These are phyloP conservation scores for Pseudogymnoascus destructans DNA, from an alignment of 2,329 filamentous ascomycete genomes.

Conservation along the genomic window DNA sequence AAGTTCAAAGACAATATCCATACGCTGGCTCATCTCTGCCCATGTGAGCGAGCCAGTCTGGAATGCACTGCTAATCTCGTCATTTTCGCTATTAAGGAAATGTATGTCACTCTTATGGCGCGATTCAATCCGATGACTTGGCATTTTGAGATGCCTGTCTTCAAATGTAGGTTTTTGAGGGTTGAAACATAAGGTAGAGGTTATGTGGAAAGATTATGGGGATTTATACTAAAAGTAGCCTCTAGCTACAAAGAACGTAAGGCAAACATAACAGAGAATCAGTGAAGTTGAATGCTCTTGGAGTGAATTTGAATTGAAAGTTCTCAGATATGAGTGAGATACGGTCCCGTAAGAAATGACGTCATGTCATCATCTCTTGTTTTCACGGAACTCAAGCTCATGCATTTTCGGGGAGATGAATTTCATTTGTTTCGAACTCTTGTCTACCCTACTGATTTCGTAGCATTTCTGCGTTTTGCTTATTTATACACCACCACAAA, in stretches of 20 bases:
- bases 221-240: too few relatives aligned
- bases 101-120: not conserved
- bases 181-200: too few relatives aligned
- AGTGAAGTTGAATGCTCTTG: too few relatives aligned
- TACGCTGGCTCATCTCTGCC: not conserved
- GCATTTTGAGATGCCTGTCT: not conserved
- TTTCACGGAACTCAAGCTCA: too few relatives aligned
- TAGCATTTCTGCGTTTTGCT: not conserved
- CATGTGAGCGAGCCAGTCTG: not conserved
- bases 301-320: too few relatives aligned
- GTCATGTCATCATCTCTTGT: too few relatives aligned
- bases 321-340: too few relatives aligned
- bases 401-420: not conserved
- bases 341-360: too few relatives aligned
- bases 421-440: not conserved
- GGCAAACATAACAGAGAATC: too few relatives aligned
- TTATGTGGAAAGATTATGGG: too few relatives aligned
- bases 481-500: not conserved
- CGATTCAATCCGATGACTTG: not conserved
- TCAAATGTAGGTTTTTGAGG: not conserved
- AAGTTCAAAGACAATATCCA: not conserved
- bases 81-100: not conserved
- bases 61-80: not conserved
- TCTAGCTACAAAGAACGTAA: too few relatives aligned
- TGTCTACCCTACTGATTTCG: not conserved